Evolutionary conservation across 805 yeast genomes (phyloP).

Genomic region (Schwanniomyces vanrijiae): DNA sequence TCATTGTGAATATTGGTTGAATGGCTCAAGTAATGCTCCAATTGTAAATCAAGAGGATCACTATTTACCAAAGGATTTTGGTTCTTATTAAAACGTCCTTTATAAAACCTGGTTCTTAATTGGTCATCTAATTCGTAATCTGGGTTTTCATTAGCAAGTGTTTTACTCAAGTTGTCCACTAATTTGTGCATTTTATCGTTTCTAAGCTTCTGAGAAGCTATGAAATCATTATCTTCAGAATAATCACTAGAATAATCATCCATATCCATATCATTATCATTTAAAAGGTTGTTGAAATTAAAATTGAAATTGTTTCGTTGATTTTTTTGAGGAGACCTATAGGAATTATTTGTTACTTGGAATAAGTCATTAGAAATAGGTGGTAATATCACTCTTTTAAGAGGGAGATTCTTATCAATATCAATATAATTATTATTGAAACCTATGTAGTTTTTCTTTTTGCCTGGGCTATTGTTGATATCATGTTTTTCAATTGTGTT

Average conservation of each 20-base stretch:
- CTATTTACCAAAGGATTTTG: slow-evolving; percentile 13
- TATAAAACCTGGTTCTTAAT: slow-evolving; percentile 32
- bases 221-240: slow-evolving; percentile 4
- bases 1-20: slow-evolving; percentile 8
- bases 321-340: slow-evolving; percentile 1
- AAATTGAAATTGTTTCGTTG: slow-evolving; percentile 4
- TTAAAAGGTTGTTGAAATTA: too few relatives aligned
- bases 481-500: background rate
- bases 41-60: slow-evolving; percentile 35
- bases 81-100: slow-evolving; percentile 29
- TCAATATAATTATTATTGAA: slow-evolving; percentile 2
- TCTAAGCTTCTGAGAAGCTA: slow-evolving; percentile 20
- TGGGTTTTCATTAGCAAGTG: slow-evolving; percentile 22
- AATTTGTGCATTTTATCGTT: slow-evolving; percentile 40
- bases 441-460: background rate
- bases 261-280: slow-evolving; percentile 7
- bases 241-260: slow-evolving; percentile 11
- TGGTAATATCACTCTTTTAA: background rate
- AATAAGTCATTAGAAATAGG: slow-evolving; percentile 28
- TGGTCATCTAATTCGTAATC: slow-evolving; percentile 35
- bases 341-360: slow-evolving; percentile 25
- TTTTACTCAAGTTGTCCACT: slow-evolving; percentile 30
- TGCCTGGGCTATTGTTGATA: background rate
- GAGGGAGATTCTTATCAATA: background rate
- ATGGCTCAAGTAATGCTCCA: slow-evolving; percentile 18